Percentiles rank a stretch among this genome's conserved stretches.
phyloP scores from a whole-genome alignment of 2,329 filamentous ascomycete species.

The Trichoderma atroviride region DNA sequence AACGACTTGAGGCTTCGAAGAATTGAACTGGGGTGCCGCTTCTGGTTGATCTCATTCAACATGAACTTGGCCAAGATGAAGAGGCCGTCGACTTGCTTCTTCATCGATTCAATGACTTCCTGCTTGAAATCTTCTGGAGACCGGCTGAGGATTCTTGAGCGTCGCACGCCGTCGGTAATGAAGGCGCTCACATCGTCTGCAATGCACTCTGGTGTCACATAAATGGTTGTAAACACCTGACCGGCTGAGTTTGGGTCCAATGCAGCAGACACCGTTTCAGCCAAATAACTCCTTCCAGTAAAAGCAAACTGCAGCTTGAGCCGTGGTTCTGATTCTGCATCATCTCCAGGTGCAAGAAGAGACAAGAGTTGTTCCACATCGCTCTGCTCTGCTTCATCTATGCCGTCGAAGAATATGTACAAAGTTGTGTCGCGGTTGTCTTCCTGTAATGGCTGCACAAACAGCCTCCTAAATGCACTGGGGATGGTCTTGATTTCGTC shows the following conservation, averaged over 20 bases:
- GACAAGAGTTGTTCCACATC: constrained; percentile 44
- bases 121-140: constrained; percentile 40
- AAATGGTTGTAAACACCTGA: constrained; percentile 43
- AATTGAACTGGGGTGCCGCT: constrained; percentile 49
- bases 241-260: constrained; percentile 41
- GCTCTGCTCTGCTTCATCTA: constrained; percentile 48
- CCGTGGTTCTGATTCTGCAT: constrained; percentile 18
- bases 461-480: constrained; percentile 48
- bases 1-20: constrained; percentile 49
- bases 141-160: constrained; percentile 43
- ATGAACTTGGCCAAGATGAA: constrained; percentile 55
- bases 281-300: constrained; percentile 47
- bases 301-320: constrained; percentile 44
- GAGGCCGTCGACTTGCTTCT: constrained; percentile 48
- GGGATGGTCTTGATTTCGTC: constrained; percentile 49
- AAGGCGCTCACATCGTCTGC: constrained; percentile 47
- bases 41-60: constrained; percentile 51
- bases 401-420: constrained; percentile 51
- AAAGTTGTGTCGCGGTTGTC: constrained; percentile 40
- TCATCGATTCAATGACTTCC: constrained; percentile 45
- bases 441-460: constrained; percentile 44
- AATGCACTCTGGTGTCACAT: constrained; percentile 49
- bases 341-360: constrained; percentile 38
- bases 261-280: constrained; percentile 41
- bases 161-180: constrained; percentile 46